A percentile compares a stretch with the other conserved stretches of the same genome.
Evolutionary conservation across 1,139 yeast species (phyloP).

Genomic region (Pichia sp.): DNA sequence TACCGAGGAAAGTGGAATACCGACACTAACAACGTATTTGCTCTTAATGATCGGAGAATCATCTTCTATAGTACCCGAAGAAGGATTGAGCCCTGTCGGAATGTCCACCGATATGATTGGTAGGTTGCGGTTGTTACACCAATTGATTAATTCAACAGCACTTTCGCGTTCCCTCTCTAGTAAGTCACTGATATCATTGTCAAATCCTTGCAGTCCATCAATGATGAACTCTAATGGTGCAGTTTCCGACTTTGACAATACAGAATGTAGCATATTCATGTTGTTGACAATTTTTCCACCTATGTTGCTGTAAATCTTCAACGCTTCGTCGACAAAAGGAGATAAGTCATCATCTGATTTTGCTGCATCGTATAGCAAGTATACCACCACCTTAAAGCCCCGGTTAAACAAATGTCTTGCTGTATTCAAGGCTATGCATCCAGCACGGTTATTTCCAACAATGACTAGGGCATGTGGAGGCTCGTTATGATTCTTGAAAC

Average conservation of each 20-base stretch:
- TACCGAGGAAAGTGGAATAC: slow-evolving; percentile 66
- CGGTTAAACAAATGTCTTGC: slow-evolving; percentile 77
- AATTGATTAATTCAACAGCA: slow-evolving; percentile 44
- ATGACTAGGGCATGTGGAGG: slow-evolving; percentile 72
- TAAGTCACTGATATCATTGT: slow-evolving; percentile 47
- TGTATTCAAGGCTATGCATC: slow-evolving; percentile 68
- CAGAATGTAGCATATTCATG: slow-evolving; percentile 29
- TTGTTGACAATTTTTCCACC: slow-evolving; percentile 46
- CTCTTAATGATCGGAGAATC: slow-evolving; percentile 27
- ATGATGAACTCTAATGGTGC: slow-evolving; percentile 73
- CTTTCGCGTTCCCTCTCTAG: slow-evolving; percentile 41
- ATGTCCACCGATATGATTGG: slow-evolving; percentile 67
- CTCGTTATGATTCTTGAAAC: slow-evolving; percentile 57
- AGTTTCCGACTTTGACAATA: slow-evolving; percentile 36
- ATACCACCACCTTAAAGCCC: slow-evolving; percentile 62
- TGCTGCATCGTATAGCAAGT: slow-evolving; percentile 33
- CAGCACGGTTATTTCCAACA: slow-evolving; percentile 69
- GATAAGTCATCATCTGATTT: slow-evolving; percentile 27
- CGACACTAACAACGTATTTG: slow-evolving; percentile 60
- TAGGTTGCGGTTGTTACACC: slow-evolving; percentile 55
- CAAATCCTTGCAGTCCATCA: slow-evolving; percentile 82
- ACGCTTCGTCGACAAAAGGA: slow-evolving; percentile 33
- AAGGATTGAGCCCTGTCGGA: slow-evolving; percentile 81
- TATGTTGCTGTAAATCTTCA: slow-evolving; percentile 45
- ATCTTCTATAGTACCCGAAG: slow-evolving; percentile 54